These are phyloP conservation scores for Heliocybe sulcata DNA, from an alignment of 1,284 basidiomycete species.

Conservation along the genomic window DNA sequence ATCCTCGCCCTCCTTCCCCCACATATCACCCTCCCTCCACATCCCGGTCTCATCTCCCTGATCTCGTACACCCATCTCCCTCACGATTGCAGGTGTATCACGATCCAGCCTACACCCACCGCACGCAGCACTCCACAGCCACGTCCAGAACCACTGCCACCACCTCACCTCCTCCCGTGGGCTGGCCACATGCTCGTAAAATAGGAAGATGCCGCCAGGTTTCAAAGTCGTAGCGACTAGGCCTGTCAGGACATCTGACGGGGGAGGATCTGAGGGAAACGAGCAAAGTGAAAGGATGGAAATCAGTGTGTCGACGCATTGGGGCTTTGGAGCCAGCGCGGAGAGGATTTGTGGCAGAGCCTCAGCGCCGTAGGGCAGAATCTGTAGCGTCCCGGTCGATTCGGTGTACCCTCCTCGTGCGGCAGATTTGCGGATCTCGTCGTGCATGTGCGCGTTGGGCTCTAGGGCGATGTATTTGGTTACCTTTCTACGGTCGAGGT, in stretches of 20 bases:
- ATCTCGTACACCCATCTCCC: constrained; percentile 22
- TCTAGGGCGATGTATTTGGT: constrained; percentile 63
- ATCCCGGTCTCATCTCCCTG: constrained; percentile 16
- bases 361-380: constrained; percentile 51
- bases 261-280: constrained; percentile 31
- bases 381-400: constrained; percentile 29
- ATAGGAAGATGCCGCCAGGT: constrained; percentile 51
- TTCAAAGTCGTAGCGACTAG: constrained; percentile 43
- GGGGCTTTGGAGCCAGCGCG: constrained; percentile 20
- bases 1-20: constrained; percentile 33
- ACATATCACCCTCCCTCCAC: constrained; percentile 35
- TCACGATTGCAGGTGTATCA: constrained; percentile 47
- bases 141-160: constrained; percentile 67
- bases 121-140: constrained; percentile 48
- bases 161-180: constrained; percentile 40
- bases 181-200: constrained; percentile 60
- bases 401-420: constrained; percentile 45
- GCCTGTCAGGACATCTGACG: constrained; percentile 31
- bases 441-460: constrained; percentile 59
- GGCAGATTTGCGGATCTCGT: constrained; percentile 40
- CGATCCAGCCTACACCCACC: constrained; percentile 58
- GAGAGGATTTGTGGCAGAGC: constrained; percentile 38
- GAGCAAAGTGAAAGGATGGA: constrained; percentile 56
- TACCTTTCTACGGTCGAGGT: constrained; percentile 48
- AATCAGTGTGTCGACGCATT: constrained; percentile 45